Base-by-base conservation (phyloP, 106 monocot species). In the Gastrodia elata region DNA sequence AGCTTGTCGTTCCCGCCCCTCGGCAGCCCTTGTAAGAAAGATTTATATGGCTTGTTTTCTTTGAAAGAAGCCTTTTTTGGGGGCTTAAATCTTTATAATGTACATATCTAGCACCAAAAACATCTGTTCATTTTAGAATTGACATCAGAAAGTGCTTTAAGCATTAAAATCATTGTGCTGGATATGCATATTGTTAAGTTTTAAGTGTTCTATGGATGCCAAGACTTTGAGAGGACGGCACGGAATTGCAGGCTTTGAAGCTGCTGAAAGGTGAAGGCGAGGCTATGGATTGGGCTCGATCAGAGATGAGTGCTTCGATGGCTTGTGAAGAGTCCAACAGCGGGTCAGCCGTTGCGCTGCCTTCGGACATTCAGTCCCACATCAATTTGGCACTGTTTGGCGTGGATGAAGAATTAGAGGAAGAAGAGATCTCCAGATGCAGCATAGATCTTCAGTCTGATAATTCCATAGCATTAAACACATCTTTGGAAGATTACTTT, bases 381-480 rank as follows among this genome's bases (percentile, higher is more conserved):
- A 88, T 94, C 0, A 86, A 84, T 80, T 84, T 94, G 15, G 94
- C 94, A 2, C 68, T 94, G 34, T 87, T 84, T 24, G 88, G 88
- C 39, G 26, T 85, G 22, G 61, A 61, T 9, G 85, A 93, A 24
- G 83, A 89, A 40, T 89, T 87, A 30, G 72, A 81, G 2, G 83
- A 89, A 40, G 93, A 90, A 30, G 72, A 81, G 2, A 40, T 73
- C 26, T 90, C 93, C 30, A 68, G 78, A 5, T 77, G 85, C 80
- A 90, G 89, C 68, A 36, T 27, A 0, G 90, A 88, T 22, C n/a
- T n/a, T n/a, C 83, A 73, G 0, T 69, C 71, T 0, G 77, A 64
- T 16, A 73, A 80, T 61, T 84, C 82, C 49, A 64, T 86, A 9
- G 75, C 77, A 1, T 77, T 80, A 48, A 87, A 87, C 41, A 74